Conservation (phyloP, 164 flowering plant genomes). For the Aristolochia contorta region DNA sequence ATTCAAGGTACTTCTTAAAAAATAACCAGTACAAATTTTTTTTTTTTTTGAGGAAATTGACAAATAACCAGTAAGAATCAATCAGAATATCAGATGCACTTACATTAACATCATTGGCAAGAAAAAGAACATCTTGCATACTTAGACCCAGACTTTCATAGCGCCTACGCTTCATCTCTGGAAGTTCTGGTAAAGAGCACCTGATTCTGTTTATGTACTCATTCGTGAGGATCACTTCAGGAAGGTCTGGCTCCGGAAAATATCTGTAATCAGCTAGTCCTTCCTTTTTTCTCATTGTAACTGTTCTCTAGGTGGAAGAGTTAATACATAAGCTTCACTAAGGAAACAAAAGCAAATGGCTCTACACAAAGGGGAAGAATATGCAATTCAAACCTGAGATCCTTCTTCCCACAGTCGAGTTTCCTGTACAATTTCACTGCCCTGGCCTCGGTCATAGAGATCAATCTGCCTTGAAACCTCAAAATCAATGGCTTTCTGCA, state of each 20-base stretch:
- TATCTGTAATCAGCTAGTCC: constrained; percentile 92
- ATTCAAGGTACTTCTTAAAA: background rate
- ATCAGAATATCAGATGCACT: constrained; percentile 13
- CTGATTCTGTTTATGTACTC: constrained; percentile 49
- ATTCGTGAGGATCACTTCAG: constrained; percentile 53
- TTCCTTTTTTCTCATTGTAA: constrained; percentile 93
- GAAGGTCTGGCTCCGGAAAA: constrained; percentile 97
- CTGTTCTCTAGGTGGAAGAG: constrained; percentile 45
- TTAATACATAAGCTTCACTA: constrained; percentile 1
- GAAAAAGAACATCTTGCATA: constrained; percentile 93
- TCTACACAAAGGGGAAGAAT: background rate
- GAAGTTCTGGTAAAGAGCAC: constrained; percentile 71
- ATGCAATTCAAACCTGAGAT: constrained; percentile 50
- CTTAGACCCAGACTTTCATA: constrained; percentile 80
- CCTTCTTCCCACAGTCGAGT: constrained; percentile 97
- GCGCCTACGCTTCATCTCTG: constrained; percentile 69
- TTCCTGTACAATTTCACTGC: constrained; percentile 72
- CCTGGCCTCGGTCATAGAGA: constrained; percentile 58
- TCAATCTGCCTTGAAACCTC: constrained; percentile 72
- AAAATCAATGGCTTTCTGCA: constrained; percentile 81
- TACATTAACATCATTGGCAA: constrained; percentile 72
- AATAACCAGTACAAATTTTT: constrained; percentile 1
- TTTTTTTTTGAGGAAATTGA: no score
- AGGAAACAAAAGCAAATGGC: background rate
- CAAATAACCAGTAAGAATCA: constrained; percentile 1